Evolutionary conservation across 495 filamentous ascomycete genomes (phyloP).

Genomic region (Pyronema domesticum): DNA sequence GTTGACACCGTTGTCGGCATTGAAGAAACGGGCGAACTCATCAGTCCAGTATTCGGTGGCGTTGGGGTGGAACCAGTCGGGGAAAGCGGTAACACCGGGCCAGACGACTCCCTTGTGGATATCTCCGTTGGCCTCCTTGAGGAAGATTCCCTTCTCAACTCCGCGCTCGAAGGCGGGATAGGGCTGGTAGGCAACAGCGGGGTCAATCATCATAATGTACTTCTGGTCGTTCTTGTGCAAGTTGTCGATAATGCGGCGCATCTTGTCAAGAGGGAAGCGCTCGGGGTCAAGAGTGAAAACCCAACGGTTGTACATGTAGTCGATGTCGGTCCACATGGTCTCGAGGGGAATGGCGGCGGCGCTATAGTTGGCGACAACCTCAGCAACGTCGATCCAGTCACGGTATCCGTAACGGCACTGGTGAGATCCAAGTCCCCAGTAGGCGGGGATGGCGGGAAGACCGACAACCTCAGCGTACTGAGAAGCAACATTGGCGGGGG

Average conservation of each 20-base stretch:
- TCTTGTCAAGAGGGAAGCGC: conserved; percentile 47
- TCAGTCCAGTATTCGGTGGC: conserved; percentile 54
- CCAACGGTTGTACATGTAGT: conserved; percentile 47
- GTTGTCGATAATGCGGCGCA: conserved; percentile 52
- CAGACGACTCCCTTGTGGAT: conserved; percentile 67
- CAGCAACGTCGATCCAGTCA: conserved; percentile 61
- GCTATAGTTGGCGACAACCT: conserved; percentile 65
- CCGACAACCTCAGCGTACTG: conserved; percentile 60
- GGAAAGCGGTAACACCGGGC: conserved; percentile 65
- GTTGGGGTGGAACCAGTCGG: conserved; percentile 60
- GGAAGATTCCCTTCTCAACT: conserved; percentile 41
- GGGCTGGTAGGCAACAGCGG: conserved; percentile 52
- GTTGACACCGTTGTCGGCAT: conserved; percentile 44
- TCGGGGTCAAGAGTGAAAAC: conserved; percentile 62
- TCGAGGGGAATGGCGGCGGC: conserved; percentile 60
- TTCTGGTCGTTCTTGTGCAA: conserved; percentile 59
- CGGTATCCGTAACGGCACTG: conserved; percentile 69
- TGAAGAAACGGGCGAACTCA: conserved; percentile 56
- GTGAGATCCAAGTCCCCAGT: conserved; percentile 73
- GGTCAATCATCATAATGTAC: conserved; percentile 79
- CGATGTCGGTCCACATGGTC: conserved; percentile 78
- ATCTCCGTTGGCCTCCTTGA: conserved; percentile 45
- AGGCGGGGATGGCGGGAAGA: conserved; percentile 59
- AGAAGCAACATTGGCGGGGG: conserved; percentile 48
- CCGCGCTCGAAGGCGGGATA: conserved; percentile 51